Evolutionary conservation across 768 basidiomycete genomes (phyloP), one percentile per base, ranked within the genome.

Genomic region (Trametes punicea): DNA sequence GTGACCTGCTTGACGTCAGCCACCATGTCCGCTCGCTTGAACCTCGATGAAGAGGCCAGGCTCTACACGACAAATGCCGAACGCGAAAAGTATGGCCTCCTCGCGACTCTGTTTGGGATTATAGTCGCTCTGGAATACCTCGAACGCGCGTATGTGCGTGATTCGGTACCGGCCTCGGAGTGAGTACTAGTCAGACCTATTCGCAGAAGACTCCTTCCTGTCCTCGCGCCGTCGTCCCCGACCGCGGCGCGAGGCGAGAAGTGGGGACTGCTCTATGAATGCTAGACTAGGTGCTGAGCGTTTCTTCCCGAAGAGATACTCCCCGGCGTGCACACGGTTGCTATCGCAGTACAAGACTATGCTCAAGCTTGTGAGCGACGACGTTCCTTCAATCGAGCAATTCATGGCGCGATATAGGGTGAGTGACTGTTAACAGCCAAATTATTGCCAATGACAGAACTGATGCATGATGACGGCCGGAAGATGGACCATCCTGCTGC

Each of bases 291-390:
- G 38, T 69, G 71, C 69, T 72, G 57, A 71, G 67, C 63, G 52
- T 51, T 26, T 52, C 49, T 56, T 26, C 33, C 27, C 58, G 60
- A 70, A 81, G 81, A 97, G 94, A 78, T 99, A 98, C 70, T 93
- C 93, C 60, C 95, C 93, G 53, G 94, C 93, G 58, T 99, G 96
- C 70, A 94, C 92, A 13, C 82, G 90, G 36, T 75, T 99, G n/a
- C 73, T 98, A 13, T 91, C 93, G 6, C 94, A 97, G 72, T 98
- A 97, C 77, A 97, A 97, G 81, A 95, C 93, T 0, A 92, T 97
- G 85, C 75, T 94, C 58, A 97, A 93, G 73, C 80, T 98, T n/a
- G 88, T 98, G 10, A 86, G 85, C n/a, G 84, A 92, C 51, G 88
- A 88, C 20, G 91, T 95, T 8, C 83, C 83, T 0, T 87, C 82